Evolutionary conservation across 2,329 filamentous ascomycete genomes (phyloP).

Genomic region (Calonectria hawksworthii): DNA sequence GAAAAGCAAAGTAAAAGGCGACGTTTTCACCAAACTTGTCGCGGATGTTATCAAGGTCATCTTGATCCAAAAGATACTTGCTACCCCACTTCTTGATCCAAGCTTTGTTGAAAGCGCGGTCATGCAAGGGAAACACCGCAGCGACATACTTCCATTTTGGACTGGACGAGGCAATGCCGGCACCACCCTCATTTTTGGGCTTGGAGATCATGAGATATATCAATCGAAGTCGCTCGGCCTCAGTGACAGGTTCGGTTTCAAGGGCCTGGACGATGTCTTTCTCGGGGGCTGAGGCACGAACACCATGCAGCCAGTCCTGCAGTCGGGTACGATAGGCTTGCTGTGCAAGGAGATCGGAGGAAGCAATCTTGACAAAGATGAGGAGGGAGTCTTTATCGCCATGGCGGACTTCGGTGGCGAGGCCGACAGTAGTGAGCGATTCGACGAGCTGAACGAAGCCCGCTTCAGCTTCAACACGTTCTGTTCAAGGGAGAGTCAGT

Average conservation of each 20-base stretch:
- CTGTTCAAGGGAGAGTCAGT: slow-evolving; percentile 56
- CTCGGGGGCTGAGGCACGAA: slow-evolving; percentile 82
- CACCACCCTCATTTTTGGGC: slow-evolving; percentile 80
- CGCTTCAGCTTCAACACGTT: slow-evolving; percentile 77
- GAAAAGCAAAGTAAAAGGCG: slow-evolving; percentile 95
- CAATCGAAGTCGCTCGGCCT: slow-evolving; percentile 89
- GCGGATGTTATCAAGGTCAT: slow-evolving; percentile 80
- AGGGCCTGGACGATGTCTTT: slow-evolving; percentile 79
- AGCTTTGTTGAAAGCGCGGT: slow-evolving; percentile 79
- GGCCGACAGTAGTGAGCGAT: slow-evolving; percentile 81
- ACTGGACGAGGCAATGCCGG: slow-evolving; percentile 78
- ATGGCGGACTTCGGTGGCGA: slow-evolving; percentile 88
- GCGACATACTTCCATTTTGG: slow-evolving; percentile 81
- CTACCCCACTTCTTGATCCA: slow-evolving; percentile 83
- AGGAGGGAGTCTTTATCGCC: slow-evolving; percentile 83
- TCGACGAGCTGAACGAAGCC: slow-evolving; percentile 84
- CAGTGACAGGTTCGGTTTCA: slow-evolving; percentile 81
- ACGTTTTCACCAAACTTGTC: slow-evolving; percentile 86
- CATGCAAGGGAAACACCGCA: slow-evolving; percentile 84
- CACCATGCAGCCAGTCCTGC: slow-evolving; percentile 93
- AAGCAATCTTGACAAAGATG: slow-evolving; percentile 86
- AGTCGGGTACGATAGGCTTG: slow-evolving; percentile 90
- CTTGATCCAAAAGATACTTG: slow-evolving; percentile 75
- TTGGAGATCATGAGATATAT: slow-evolving; percentile 89
- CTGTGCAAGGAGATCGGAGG: slow-evolving; percentile 79